Evolutionary conservation across 2,329 filamentous ascomycete genomes (phyloP), one percentile per base, ranked within the genome.

Genomic region (Arthrobotrys megalospora): DNA sequence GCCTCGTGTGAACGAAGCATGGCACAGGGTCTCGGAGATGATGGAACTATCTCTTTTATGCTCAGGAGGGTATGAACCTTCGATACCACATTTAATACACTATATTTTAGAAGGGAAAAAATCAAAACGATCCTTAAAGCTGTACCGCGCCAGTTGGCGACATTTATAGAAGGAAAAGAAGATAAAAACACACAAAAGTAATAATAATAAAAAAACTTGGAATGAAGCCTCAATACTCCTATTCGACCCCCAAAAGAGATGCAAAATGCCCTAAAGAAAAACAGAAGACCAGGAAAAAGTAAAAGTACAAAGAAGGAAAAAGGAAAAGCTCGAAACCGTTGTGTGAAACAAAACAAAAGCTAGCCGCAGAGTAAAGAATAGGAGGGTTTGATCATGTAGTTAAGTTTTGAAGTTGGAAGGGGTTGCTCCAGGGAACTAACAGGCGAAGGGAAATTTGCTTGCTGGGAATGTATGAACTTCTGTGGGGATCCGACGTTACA

Each of bases 101-200:
- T 64, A 64, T 55, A 52, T 64, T 52, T 62, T 8, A 32, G 28
- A 38, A 38, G 36, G 6, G 6, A 11, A 53, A 53, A 50, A 32
- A n/a, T n/a, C n/a, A 14, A 48, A 34, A 41, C 43, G 32, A 28
- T 41, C 32, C 52, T 70, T 50, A 48, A 50, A 70, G n/a, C 36
- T 60, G 60, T 66, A 73, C 69, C 36, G 69, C 69, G 69, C 69
- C 69, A 66, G 41, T 73, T 73, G 69, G 69, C 69, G 69, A 50
- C 38, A 66, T 58, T 66, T 73, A 66, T 73, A 50, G 69, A 73
- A 60, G 32, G 21, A 64, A 63, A 72, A 28, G 60, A 11, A 58
- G 19, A 28, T 28, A 28, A 41, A 60, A 43, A 41, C 1, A 28
- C 36, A 43, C 55, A n/a, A 43, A 43, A 60, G 19, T 28, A 60